phyloP scores from a whole-genome alignment of 306 rosid genomes.

The Prunus padus region DNA sequence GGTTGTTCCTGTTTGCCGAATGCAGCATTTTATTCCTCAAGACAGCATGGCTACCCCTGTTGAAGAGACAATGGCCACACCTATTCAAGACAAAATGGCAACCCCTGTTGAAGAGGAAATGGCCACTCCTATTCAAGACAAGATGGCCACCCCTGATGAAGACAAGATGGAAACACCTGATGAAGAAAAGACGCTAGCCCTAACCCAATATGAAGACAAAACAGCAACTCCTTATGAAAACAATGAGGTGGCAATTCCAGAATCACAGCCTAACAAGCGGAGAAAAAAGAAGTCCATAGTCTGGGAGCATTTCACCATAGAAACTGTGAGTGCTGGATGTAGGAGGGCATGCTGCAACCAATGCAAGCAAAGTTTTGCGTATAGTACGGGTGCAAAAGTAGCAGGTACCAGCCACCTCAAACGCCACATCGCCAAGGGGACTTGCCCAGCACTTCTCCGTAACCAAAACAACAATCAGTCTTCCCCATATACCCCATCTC shows the following conservation, averaged over 20 bases:
- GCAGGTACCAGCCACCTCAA: slow-evolving; percentile 97
- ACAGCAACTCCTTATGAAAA: slow-evolving; percentile 25
- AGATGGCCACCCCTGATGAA: slow-evolving; percentile 48
- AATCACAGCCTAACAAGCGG: slow-evolving; percentile 76
- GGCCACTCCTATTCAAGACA: slow-evolving; percentile 29
- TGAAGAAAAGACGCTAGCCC: slow-evolving; percentile 26
- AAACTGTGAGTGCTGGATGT: slow-evolving; percentile 73
- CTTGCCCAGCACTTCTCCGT: slow-evolving; percentile 74
- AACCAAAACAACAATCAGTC: slow-evolving; percentile 60
- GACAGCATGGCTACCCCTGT: slow-evolving; percentile 17
- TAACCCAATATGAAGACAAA: slow-evolving; percentile 19
- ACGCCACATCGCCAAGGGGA: slow-evolving; percentile 93
- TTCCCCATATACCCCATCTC: slow-evolving; percentile 57
- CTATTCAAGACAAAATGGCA: background rate
- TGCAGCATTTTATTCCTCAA: slow-evolving; percentile 35
- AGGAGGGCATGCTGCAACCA: slow-evolving; percentile 94
- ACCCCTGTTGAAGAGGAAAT: slow-evolving; percentile 19
- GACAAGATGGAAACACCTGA: slow-evolving; percentile 37
- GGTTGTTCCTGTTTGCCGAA: slow-evolving; percentile 6
- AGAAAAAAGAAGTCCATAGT: slow-evolving; percentile 89
- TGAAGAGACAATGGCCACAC: background rate
- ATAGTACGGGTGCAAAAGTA: slow-evolving; percentile 93
- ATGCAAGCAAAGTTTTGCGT: slow-evolving; percentile 92
- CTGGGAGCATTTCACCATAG: slow-evolving; percentile 97
- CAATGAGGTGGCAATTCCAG: slow-evolving; percentile 47